These are phyloP conservation scores for Sclerotiophoma versabilis DNA, from an alignment of 2,329 filamentous ascomycete genomes.

Conservation along the genomic window DNA sequence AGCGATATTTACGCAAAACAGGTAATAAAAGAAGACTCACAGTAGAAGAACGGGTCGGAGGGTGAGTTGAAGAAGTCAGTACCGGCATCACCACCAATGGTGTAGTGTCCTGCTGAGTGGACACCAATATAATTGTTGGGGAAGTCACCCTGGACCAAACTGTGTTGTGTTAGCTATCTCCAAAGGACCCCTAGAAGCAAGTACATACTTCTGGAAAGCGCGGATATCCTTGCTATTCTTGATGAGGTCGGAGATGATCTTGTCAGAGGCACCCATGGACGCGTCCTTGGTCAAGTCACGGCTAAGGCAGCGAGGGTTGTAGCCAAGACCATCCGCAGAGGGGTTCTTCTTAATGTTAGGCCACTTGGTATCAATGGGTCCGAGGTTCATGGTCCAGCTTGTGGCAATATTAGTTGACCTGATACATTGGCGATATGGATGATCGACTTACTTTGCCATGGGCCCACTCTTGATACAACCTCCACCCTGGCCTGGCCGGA, in stretches of 20 bases:
- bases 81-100: slow-evolving; percentile 54
- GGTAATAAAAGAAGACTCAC: background rate
- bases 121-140: slow-evolving; percentile 47
- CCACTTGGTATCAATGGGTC: slow-evolving; percentile 55
- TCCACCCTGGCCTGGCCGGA: slow-evolving; percentile 62
- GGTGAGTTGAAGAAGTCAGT: slow-evolving; percentile 56
- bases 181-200: no score
- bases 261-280: slow-evolving; percentile 32
- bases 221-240: slow-evolving; percentile 34
- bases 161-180: background rate
- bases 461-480: slow-evolving; percentile 63
- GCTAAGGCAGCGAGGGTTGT: slow-evolving; percentile 50
- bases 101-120: slow-evolving; percentile 57
- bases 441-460: slow-evolving; percentile 53
- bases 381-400: slow-evolving; percentile 52
- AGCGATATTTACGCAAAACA: background rate
- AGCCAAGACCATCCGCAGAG: slow-evolving; percentile 35
- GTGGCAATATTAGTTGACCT: background rate
- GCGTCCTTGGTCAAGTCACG: slow-evolving; percentile 45
- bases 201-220: slow-evolving; percentile 42
- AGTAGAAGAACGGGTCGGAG: slow-evolving; percentile 55
- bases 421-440: background rate
- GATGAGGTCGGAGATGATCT: slow-evolving; percentile 33
- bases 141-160: slow-evolving; percentile 47
- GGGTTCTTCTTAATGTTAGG: slow-evolving; percentile 42